Base-by-base conservation (phyloP, 2,329 filamentous ascomycete species). In the Orbilia quercus region DNA sequence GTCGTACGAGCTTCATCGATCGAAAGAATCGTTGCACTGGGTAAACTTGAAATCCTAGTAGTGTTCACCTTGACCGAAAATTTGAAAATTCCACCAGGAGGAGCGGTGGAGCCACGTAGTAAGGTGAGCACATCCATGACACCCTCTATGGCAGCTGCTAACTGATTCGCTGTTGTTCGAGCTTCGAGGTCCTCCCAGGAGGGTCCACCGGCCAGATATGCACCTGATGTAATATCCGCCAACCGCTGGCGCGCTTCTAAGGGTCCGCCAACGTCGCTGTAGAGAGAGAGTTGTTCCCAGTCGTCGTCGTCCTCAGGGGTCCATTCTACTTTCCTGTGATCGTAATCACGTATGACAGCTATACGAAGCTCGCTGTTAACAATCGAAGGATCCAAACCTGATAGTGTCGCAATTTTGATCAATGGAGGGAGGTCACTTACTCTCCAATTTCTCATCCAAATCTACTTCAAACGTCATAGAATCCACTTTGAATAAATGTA, bases 131-230 rank as follows among this genome's bases (percentile, higher is more conserved):
- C 25, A 28, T 47, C 40, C 38, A 58, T 58, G 12, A 58, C 16
- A 18, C 44, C 44, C 23, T 60, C 40, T n/a, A 60, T 60, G 14
- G 57, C 44, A 22, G 31, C 6, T 18, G 7, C n/a, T 16, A 60
- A 18, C 25, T 38, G 7, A 14, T 36, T 38, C 6, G 57, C 57
- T 6, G 38, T 20, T 12, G 23, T 28, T 3, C 57, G 57, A 14
- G n/a, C 18, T 20, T 23, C 25, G 25, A 60, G 42, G 22, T 48
- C 44, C 5, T 50, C 28, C 57, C 57, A 60, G 1, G 42, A 60
- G 2, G 18, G 42, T 7, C 57, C 57, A 12, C 38, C 11, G n/a
- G n/a, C n/a, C n/a, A n/a, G n/a, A n/a, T n/a, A n/a, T 7, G 9
- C 14, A 6, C 11, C 20, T 5, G 12, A 22, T 2, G 57, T 48